Percentiles rank a stretch among this genome's conserved stretches.
Evolutionary conservation across 176 grass and related monocot genomes (phyloP).

Genomic region (Bothriochloa decipiens): DNA sequence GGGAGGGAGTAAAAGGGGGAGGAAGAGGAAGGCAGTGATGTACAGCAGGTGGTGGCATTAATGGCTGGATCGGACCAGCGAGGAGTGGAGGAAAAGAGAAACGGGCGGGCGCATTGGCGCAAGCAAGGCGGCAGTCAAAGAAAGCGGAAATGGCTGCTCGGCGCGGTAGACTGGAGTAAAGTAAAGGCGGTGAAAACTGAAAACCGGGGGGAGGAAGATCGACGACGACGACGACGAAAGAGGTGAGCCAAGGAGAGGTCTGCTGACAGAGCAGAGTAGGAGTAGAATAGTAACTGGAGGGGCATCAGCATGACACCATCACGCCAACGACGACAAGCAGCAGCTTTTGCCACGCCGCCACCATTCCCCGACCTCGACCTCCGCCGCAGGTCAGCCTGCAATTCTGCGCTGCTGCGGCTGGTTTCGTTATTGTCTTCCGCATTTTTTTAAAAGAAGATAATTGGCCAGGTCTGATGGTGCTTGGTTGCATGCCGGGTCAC

Average conservation of each 20-base stretch:
- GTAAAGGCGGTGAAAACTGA: constrained; percentile 23
- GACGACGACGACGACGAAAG: background rate
- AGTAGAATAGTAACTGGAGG: constrained; percentile 34
- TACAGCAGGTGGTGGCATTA: constrained; percentile 46
- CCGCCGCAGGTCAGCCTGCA: background rate
- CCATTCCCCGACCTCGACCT: background rate
- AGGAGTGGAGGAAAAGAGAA: constrained; percentile 22
- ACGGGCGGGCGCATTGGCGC: background rate
- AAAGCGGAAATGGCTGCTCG: background rate
- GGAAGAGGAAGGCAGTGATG: constrained; percentile 14
- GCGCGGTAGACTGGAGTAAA: background rate
- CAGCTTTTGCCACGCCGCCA: constrained; percentile 22
- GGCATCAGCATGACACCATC: constrained; percentile 24
- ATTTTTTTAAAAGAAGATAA: background rate
- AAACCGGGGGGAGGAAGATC: background rate
- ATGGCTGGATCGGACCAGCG: constrained; percentile 49
- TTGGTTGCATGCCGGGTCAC: constrained; percentile 34
- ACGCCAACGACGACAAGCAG: background rate
- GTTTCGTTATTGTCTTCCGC: constrained; percentile 16
- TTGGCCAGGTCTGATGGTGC: constrained; percentile 9
- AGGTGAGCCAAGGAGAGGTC: constrained; percentile 1
- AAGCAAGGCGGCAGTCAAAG: constrained; percentile 28
- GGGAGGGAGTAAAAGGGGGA: constrained; percentile 13
- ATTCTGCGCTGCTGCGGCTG: background rate
- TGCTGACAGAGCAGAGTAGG: constrained; percentile 32